phyloP scores from a whole-genome alignment of 2,329 filamentous ascomycete species.

The Cordyceps tenuipes region DNA sequence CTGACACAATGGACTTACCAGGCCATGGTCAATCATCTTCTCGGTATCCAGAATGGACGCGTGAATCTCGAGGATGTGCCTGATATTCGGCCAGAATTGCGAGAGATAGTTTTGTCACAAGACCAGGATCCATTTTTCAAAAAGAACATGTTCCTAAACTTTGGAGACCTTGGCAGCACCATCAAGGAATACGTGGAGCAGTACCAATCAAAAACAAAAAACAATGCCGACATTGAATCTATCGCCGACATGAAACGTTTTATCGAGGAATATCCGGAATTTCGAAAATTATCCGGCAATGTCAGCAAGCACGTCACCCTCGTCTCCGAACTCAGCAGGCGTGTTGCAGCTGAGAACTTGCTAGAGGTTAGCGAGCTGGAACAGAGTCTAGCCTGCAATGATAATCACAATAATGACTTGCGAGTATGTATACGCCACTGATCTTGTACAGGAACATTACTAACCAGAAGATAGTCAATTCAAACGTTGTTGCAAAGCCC shows the following conservation, averaged over 20 bases:
- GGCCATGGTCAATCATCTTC: conserved; percentile 96
- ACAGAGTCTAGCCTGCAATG: conserved; percentile 93
- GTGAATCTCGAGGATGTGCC: conserved; percentile 80
- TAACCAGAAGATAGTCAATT: conserved; percentile 48
- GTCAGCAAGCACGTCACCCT: conserved; percentile 98
- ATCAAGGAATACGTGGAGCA: conserved; percentile 99
- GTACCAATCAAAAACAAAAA: conserved; percentile 96
- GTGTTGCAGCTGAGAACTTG: conserved; percentile 75
- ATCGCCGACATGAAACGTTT: conserved; percentile 99
- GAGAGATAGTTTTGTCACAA: conserved; percentile 89
- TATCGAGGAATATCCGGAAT: conserved; percentile 97
- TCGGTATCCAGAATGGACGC: conserved; percentile 91
- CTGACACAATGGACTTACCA: conserved; percentile 99
- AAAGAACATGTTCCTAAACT: conserved; percentile 99
- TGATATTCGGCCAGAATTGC: conserved; percentile 76
- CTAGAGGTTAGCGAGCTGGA: conserved; percentile 97
- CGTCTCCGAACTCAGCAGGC: conserved; percentile 84
- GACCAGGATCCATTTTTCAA: conserved; percentile 98
- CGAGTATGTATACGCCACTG: conserved; percentile 48
- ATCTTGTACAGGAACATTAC: background rate
- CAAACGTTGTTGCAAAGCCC: conserved; percentile 80
- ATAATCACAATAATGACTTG: conserved; percentile 86
- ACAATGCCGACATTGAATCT: conserved; percentile 89
- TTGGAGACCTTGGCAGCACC: conserved; percentile 88
- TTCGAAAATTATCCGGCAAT: conserved; percentile 91